Conservation (phyloP, 176 grass and related monocot genomes). For the Avena insularis region DNA sequence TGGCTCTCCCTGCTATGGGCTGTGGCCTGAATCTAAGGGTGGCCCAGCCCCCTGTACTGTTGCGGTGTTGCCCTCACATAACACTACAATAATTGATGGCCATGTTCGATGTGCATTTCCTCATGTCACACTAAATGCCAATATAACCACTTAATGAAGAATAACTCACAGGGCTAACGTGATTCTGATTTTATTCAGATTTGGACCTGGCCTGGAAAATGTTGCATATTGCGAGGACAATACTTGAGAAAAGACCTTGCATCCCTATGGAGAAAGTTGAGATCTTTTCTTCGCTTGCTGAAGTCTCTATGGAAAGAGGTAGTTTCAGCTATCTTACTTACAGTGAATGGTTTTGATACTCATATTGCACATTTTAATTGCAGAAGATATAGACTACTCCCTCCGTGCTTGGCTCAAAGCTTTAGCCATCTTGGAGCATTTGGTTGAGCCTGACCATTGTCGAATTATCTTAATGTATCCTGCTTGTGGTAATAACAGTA, state of each 20-base stretch:
- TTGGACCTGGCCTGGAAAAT: conserved; percentile 91
- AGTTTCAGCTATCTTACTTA: neutral
- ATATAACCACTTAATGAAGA: conserved; percentile 27
- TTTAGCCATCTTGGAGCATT: conserved; percentile 70
- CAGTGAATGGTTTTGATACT: neutral
- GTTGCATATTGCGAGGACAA: conserved; percentile 87
- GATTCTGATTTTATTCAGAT: conserved; percentile 70
- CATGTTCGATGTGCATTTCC: conserved; percentile 10
- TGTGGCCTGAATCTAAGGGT: neutral
- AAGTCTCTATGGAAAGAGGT: conserved; percentile 97
- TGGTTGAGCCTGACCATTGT: conserved; percentile 76
- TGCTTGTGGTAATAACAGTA: conserved; percentile 35
- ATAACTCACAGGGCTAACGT: conserved; percentile 73
- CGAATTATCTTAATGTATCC: conserved; percentile 49
- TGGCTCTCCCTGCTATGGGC: conserved; percentile 4
- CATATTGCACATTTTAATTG: conserved; percentile 30
- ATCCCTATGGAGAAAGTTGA: conserved; percentile 73
- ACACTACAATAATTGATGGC: neutral
- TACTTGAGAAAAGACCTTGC: conserved; percentile 67
- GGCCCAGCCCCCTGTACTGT: neutral
- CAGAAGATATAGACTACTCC: conserved; percentile 90
- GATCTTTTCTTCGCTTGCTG: conserved; percentile 70
- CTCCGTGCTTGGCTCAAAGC: conserved; percentile 78
- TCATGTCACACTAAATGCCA: conserved; percentile 23
- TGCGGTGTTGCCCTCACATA: neutral